Conservation (phyloP, 129 eudicot genomes). For the Daucus carota region DH1_v3.0 NC_030382.2:52334001-52334500, state of each 20-base stretch:
- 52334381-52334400: conserved; percentile 1
- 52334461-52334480: not conserved
- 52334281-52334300: not conserved
- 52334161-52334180: too few relatives aligned
- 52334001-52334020: too few relatives aligned
- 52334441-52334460: not conserved
- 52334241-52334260: not conserved
- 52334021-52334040: too few relatives aligned
- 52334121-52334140: too few relatives aligned
- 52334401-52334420: not conserved
- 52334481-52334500: not conserved
- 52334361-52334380: not conserved
- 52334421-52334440: not conserved
- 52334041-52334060: too few relatives aligned
- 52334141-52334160: too few relatives aligned
- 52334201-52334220: not conserved
- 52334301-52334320: conserved; percentile 3
- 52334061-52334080: too few relatives aligned
- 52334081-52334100: too few relatives aligned
- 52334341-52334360: conserved; percentile 6
- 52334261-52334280: not conserved
- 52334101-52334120: too few relatives aligned
- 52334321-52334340: not conserved
- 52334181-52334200: not conserved
- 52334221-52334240: not conserved